A percentile compares a stretch with the other conserved stretches of the same genome.
Evolutionary conservation across 2,329 filamentous ascomycete genomes (phyloP).

Genomic region (Ophiocordyceps sinensis): DNA sequence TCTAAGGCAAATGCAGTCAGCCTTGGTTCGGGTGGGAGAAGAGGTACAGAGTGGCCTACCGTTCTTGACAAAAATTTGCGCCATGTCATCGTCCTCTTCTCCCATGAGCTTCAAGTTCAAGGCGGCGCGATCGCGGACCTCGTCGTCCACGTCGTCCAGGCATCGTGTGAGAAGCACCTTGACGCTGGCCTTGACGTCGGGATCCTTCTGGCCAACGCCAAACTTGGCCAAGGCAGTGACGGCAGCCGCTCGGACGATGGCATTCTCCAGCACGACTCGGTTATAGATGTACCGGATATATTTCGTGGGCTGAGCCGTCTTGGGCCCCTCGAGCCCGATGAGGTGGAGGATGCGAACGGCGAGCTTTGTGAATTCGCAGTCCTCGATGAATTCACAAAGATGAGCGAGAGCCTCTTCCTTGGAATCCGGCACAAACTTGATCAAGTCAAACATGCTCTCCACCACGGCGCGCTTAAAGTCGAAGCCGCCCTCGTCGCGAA

Average conservation of each 20-base stretch:
- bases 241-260: constrained; percentile 84
- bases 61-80: constrained; percentile 82
- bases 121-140: constrained; percentile 89
- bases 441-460: constrained; percentile 97
- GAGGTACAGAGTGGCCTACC: constrained; percentile 33
- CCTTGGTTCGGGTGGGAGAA: neutral
- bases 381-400: constrained; percentile 97
- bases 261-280: constrained; percentile 91
- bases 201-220: constrained; percentile 89
- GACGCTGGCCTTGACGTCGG: constrained; percentile 92
- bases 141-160: constrained; percentile 92
- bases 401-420: constrained; percentile 76
- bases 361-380: constrained; percentile 97
- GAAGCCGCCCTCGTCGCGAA: constrained; percentile 92
- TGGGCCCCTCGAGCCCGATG: constrained; percentile 85
- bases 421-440: constrained; percentile 92
- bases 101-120: constrained; percentile 86
- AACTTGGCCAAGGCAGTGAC: constrained; percentile 96
- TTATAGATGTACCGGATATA: constrained; percentile 99
- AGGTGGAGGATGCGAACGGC: constrained; percentile 91
- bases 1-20: constrained; percentile 36
- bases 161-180: constrained; percentile 84
- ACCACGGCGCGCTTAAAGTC: constrained; percentile 97
- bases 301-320: constrained; percentile 90
- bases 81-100: constrained; percentile 80